Evolutionary conservation across 2,329 filamentous ascomycete genomes (phyloP), one percentile per base, ranked within the genome.

Genomic region (Penicillium hordei): DNA sequence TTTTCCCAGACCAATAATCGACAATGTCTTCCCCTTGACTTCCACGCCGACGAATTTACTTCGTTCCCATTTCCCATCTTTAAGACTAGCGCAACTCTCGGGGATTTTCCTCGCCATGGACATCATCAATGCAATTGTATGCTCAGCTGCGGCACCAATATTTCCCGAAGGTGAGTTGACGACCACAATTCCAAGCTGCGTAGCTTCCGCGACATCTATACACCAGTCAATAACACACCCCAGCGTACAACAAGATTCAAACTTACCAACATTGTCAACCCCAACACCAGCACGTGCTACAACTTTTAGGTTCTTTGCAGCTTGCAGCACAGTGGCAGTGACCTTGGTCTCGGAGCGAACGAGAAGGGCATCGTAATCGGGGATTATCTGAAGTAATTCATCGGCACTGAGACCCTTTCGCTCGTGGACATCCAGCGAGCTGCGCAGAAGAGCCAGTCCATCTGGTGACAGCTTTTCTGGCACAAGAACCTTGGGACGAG

Each of bases 311-410:
- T 85, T 88, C 64, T 80, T 83, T 10, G 85, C 89, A 1, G 86
- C 87, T 13, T 79, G 75, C 13, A 93, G 80, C 0, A 93, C 80
- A 3, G 82, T 77, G 0, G 87, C 82, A 0, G 88, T 93, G 59
- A 93, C 89, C 69, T 92, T 89, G 1, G 90, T 93, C 75, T 92
- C 90, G 38, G 89, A 93, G 3, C 90, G 86, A 40, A 93, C 86
- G 59, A 93, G 89, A 51, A 93, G 81, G 21, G 88, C 90, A 48
- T 92, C 85, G 72, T 93, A 93, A 23, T 82, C 78, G 0, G 86
- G 83, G 57, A 93, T 91, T 57, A 88, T 81, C n/a, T 77, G 64
- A 42, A 87, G 74, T 21, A 93, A 81, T 62, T 91, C 83, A 1
- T 86, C 79, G 0, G 87, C 74, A 3, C 81, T 82, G 17, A 93